These are phyloP conservation scores for Haplosporangium gracile DNA, from an alignment of 192 early-diverging fungal genomes.

Conservation along the genomic window DNA sequence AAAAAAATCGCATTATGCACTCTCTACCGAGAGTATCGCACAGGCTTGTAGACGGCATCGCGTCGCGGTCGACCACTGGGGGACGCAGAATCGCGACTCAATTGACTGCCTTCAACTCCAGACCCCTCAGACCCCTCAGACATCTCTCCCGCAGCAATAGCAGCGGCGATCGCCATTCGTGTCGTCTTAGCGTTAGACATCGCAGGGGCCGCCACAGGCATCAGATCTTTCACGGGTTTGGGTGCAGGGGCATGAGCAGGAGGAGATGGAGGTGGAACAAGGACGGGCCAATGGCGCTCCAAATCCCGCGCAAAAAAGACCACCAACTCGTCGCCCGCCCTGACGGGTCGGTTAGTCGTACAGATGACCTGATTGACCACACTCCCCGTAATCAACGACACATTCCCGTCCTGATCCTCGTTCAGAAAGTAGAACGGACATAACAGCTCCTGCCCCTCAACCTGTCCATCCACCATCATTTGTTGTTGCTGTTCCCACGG, in stretches of 20 bases:
- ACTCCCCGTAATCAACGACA: slow-evolving; percentile 83
- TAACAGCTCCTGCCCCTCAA: slow-evolving; percentile 50
- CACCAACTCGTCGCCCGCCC: slow-evolving; percentile 85
- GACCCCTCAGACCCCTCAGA: not conserved
- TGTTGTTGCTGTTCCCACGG: not conserved
- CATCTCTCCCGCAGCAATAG: not conserved
- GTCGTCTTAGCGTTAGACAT: not conserved
- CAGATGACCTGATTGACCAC: slow-evolving; percentile 92
- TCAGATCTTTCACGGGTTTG: not conserved
- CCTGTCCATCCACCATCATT: not conserved
- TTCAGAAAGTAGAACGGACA: slow-evolving; percentile 98
- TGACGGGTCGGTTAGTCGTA: slow-evolving; percentile 76
- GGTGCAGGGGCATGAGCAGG: not conserved
- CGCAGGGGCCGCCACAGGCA: not conserved
- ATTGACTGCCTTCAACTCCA: not conserved
- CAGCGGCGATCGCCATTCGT: too few species aligned
- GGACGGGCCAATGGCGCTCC: slow-evolving; percentile 77
- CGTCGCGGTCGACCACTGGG: slow-evolving; percentile 32
- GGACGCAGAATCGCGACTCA: not conserved
- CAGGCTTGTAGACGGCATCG: slow-evolving; percentile 44
- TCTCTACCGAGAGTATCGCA: slow-evolving; percentile 32
- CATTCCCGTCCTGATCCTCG: slow-evolving; percentile 67
- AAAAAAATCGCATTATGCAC: not conserved
- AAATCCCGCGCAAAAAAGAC: slow-evolving; percentile 86
- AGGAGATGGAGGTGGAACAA: not conserved